These are phyloP conservation scores for Apostasia ramifera DNA, from an alignment of 106 monocot genomes.

Conservation along the genomic window DNA sequence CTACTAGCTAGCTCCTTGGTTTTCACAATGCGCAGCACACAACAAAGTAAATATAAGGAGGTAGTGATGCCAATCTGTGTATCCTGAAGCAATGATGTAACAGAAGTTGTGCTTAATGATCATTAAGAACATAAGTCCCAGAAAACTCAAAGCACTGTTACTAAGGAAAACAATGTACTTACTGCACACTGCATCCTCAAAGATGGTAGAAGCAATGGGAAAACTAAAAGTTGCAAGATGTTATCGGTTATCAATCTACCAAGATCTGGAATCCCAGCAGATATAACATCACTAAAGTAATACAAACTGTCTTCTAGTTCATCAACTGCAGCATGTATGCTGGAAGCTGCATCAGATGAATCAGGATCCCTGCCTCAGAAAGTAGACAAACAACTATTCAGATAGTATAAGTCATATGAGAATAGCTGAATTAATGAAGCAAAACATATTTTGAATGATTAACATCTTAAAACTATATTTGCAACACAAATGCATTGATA, in stretches of 20 bases:
- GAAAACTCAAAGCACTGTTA: neutral
- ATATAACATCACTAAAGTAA: conserved; percentile 96
- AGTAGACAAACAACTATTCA: neutral
- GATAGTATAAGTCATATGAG: conserved; percentile 1
- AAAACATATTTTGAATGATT: no score
- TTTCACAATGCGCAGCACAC: conserved; percentile 93
- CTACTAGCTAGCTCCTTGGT: conserved; percentile 74
- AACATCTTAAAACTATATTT: no score
- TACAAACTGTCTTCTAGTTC: conserved; percentile 91
- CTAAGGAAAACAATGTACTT: conserved; percentile 18
- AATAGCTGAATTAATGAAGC: neutral
- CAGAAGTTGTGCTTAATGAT: conserved; percentile 9
- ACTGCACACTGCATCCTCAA: conserved; percentile 45
- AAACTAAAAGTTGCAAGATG: conserved; percentile 71
- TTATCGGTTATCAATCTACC: conserved; percentile 83
- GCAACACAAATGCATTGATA: no score
- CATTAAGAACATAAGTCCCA: neutral
- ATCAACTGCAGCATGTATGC: conserved; percentile 59
- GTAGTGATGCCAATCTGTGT: conserved; percentile 51
- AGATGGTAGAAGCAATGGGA: conserved; percentile 81
- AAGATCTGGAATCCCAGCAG: conserved; percentile 86
- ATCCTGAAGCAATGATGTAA: conserved; percentile 30
- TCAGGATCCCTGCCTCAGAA: conserved; percentile 47
- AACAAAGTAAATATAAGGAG: conserved; percentile 80
- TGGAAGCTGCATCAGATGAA: conserved; percentile 32